Evolutionary conservation across 2,329 filamentous ascomycete genomes (phyloP).

Genomic region (Lachnellula willkommii): DNA sequence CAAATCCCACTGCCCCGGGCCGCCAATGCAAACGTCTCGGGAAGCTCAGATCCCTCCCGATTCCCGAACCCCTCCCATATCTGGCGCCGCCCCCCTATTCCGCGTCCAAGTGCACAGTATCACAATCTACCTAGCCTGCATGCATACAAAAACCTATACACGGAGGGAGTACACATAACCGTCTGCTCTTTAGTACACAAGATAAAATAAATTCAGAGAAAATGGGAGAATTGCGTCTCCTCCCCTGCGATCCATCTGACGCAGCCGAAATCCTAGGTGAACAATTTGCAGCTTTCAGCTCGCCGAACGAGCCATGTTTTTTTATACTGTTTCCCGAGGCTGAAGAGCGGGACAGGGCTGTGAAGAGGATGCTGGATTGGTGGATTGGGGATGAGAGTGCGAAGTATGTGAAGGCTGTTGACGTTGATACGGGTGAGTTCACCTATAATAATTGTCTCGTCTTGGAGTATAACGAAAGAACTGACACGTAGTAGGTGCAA

Average conservation of each 20-base stretch:
- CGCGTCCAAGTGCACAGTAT: too few species aligned
- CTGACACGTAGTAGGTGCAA: slow-evolving; percentile 6
- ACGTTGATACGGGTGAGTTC: slow-evolving; percentile 14
- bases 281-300: slow-evolving; percentile 14
- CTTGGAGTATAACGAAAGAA: background rate
- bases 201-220: background rate
- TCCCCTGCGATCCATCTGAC: slow-evolving; percentile 5
- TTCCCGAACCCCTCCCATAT: too few species aligned
- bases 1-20: too few species aligned
- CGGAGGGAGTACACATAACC: too few species aligned
- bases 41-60: too few species aligned
- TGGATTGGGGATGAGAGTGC: slow-evolving; percentile 13
- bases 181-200: too few species aligned
- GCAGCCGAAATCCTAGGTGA: slow-evolving; percentile 11
- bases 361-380: slow-evolving; percentile 14
- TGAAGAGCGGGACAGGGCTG: slow-evolving; percentile 10
- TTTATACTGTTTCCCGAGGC: slow-evolving; percentile 13
- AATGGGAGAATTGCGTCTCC: slow-evolving; percentile 2
- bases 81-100: too few species aligned
- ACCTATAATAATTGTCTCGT: background rate
- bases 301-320: slow-evolving; percentile 16
- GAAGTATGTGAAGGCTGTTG: slow-evolving; percentile 19
- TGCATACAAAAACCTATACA: too few species aligned
- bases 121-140: too few species aligned
- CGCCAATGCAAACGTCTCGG: too few species aligned